These are phyloP conservation scores for Hypoxylon trugodes DNA, from an alignment of 495 filamentous ascomycete genomes.

Conservation along the genomic window DNA sequence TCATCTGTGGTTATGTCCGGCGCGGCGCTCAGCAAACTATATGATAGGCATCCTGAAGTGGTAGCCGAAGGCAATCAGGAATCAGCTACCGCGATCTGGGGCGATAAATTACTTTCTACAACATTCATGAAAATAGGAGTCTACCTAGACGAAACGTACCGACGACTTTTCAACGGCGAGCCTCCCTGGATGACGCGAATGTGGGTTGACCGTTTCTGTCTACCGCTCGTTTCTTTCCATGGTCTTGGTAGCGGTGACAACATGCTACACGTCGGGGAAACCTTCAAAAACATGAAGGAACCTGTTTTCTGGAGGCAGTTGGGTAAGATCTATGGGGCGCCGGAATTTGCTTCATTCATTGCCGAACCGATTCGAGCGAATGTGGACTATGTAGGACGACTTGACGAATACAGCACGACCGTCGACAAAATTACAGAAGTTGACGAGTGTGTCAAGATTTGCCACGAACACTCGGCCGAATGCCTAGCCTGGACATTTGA, in stretches of 20 bases:
- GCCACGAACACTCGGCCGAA: conserved; percentile 26
- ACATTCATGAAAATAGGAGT: conserved; percentile 51
- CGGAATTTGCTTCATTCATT: conserved; percentile 43
- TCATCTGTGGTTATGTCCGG: conserved; percentile 55
- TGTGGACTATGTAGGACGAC: conserved; percentile 51
- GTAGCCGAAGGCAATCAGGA: conserved; percentile 46
- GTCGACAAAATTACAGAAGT: conserved; percentile 41
- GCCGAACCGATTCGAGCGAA: conserved; percentile 39
- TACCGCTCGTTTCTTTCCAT: conserved; percentile 53
- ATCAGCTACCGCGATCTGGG: conserved; percentile 51
- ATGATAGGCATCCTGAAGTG: conserved; percentile 43
- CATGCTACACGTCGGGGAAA: conserved; percentile 49
- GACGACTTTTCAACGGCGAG: conserved; percentile 58
- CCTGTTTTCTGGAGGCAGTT: conserved; percentile 52
- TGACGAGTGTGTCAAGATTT: conserved; percentile 46
- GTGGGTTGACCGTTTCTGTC: conserved; percentile 51
- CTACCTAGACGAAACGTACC: conserved; percentile 55
- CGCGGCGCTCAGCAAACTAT: conserved; percentile 49
- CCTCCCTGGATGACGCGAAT: conserved; percentile 52
- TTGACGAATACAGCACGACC: conserved; percentile 46
- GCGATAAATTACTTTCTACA: conserved; percentile 54
- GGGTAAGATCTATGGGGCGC: conserved; percentile 48
- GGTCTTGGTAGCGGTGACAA: conserved; percentile 42
- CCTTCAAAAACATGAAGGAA: conserved; percentile 45
- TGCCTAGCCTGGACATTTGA: conserved; percentile 60